A percentile compares a stretch with the other conserved stretches of the same genome.
Evolutionary conservation across 2,329 filamentous ascomycete species (phyloP).

Genomic region (Tympanopsis confertula): DNA sequence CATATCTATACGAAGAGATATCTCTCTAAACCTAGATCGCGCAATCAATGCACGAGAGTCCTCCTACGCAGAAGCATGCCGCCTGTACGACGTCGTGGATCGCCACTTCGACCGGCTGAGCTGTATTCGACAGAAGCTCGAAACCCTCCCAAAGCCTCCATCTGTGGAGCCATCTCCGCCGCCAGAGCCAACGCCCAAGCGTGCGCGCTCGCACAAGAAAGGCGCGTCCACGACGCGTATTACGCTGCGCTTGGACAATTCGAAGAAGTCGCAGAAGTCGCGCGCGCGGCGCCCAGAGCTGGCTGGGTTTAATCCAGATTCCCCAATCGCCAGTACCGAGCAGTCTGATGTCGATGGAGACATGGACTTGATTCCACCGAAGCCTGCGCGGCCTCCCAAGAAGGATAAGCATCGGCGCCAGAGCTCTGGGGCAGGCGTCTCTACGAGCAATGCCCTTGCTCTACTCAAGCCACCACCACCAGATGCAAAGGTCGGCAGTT

Average conservation of each 20-base stretch:
- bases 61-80: slow-evolving; percentile 39
- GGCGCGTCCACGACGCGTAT: slow-evolving; percentile 10
- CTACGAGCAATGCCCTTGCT: slow-evolving; percentile 48
- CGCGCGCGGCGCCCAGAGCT: slow-evolving; percentile 22
- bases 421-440: slow-evolving; percentile 32
- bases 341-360: slow-evolving; percentile 26
- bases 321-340: slow-evolving; percentile 30
- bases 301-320: slow-evolving; percentile 24
- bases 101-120: slow-evolving; percentile 43
- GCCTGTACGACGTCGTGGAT: slow-evolving; percentile 43
- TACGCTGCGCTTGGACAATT: slow-evolving; percentile 9
- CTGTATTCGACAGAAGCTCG: slow-evolving; percentile 48
- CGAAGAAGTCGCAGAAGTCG: slow-evolving; percentile 14
- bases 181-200: slow-evolving; percentile 15
- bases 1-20: slow-evolving; percentile 35
- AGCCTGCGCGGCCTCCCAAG: slow-evolving; percentile 6
- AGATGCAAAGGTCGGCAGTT: slow-evolving; percentile 46
- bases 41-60: slow-evolving; percentile 43
- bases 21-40: slow-evolving; percentile 40
- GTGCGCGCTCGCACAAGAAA: slow-evolving; percentile 7
- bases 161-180: slow-evolving; percentile 47
- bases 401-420: background rate
- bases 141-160: slow-evolving; percentile 46
- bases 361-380: slow-evolving; percentile 11
- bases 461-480: slow-evolving; percentile 45